Conservation (phyloP, 129 eudicot species). For the Erigeron canadensis region DNA sequence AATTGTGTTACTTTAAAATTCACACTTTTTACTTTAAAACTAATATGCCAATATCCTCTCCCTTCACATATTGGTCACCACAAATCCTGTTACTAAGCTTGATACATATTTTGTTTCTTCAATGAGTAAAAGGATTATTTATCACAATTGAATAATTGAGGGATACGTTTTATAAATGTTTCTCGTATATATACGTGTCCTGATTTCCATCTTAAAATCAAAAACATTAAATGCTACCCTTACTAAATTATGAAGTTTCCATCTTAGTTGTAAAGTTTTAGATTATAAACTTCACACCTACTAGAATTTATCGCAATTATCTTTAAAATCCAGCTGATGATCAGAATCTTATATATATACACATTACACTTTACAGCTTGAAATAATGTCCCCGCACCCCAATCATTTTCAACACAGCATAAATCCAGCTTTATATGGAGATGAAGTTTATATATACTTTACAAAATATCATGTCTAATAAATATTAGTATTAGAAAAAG, state of each 20-base stretch:
- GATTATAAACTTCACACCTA: conserved; percentile 23
- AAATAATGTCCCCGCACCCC: background rate
- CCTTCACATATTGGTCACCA: background rate
- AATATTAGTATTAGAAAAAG: no score
- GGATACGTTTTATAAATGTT: background rate
- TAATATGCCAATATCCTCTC: no score
- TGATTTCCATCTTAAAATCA: background rate
- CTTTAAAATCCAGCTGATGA: background rate
- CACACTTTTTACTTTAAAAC: no score
- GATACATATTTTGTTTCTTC: background rate
- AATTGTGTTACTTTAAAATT: no score
- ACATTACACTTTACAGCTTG: background rate
- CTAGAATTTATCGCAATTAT: background rate
- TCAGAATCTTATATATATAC: background rate
- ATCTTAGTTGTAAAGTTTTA: background rate
- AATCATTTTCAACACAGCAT: background rate
- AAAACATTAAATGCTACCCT: conserved; percentile 16
- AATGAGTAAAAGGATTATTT: background rate
- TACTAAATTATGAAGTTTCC: background rate
- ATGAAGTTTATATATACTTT: no score
- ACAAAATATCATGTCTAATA: no score
- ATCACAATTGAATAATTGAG: background rate
- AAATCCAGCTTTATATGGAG: no score
- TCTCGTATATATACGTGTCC: background rate
- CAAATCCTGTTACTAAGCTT: no score